Evolutionary conservation across 805 yeast genomes (phyloP), one percentile per base, ranked within the genome.

Genomic region (Saccharomycopsis javanensis): DNA sequence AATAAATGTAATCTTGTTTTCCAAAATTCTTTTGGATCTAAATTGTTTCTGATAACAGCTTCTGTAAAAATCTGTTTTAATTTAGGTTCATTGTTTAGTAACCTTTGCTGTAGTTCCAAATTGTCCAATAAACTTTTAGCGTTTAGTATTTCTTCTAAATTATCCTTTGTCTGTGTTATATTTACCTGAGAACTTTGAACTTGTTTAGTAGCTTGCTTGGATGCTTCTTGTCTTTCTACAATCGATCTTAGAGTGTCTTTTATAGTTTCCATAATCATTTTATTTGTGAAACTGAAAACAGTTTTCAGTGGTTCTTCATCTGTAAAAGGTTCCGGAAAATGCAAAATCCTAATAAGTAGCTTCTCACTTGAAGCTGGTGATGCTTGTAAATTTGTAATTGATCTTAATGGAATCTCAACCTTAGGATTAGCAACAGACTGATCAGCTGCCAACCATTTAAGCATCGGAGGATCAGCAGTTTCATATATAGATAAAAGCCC

Each of bases 11-110:
- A 74, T 62, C 97, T 73, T 5, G 91, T 84, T 1, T 82, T 76
- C 97, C 97, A 91, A 69, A 91, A 91, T 64, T 90, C 89, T 42
- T 79, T 80, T 0, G 95, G 88, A 4, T 88, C 84, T 50, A 92
- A 71, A 16, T 88, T 86, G 55, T 79, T 78, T 58, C 82, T 79
- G 60, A 90, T 88, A 5, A 94, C 97, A 0, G 96, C 85, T 59
- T 88, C 96, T 52, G 91, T 84, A 67, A 94, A 94, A 1, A 86
- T 82, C 58, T 80, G 78, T 74, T 88, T 81, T 55, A 94, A 73
- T 7, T 72, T 72, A 53, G 83, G 79, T 65, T 90, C 86, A 59
- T 85, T 86, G 57, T 82, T 74, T 28, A 94, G 73, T 18, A 92
- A 71, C 56, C 80, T 79, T 64, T 90, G 95, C 65, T 94, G 99